Evolutionary conservation across 2,329 filamentous ascomycete species (phyloP).

Genomic region (Fonsecaea multimorphosa): DNA sequence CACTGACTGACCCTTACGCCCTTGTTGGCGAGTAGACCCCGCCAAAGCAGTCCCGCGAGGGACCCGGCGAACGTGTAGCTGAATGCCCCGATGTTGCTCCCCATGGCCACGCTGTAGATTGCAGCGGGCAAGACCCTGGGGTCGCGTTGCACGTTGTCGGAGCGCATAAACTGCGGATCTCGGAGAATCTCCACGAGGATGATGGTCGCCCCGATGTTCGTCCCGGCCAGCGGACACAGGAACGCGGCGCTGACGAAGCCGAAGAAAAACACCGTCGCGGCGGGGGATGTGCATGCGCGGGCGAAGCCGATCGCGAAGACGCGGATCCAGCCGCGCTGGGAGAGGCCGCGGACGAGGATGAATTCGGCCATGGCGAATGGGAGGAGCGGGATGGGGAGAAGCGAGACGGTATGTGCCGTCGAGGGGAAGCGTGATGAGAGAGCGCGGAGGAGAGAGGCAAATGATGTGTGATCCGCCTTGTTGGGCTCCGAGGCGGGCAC

Average conservation of each 20-base stretch:
- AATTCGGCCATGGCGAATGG: constrained; percentile 41
- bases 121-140: constrained; percentile 31
- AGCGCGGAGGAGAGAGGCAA: constrained; percentile 26
- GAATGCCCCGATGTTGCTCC: constrained; percentile 40
- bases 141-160: constrained; percentile 26
- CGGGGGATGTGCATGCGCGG: constrained; percentile 36
- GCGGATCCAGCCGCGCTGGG: constrained; percentile 38
- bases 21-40: constrained; percentile 36
- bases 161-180: constrained; percentile 32
- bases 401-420: constrained; percentile 32
- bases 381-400: constrained; percentile 37
- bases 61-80: constrained; percentile 40
- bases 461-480: constrained; percentile 4
- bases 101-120: constrained; percentile 39
- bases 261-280: constrained; percentile 38
- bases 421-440: constrained; percentile 34
- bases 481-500: not conserved
- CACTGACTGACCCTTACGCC: constrained; percentile 35
- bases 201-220: constrained; percentile 41
- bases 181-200: constrained; percentile 41
- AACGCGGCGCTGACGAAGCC: constrained; percentile 37
- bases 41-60: constrained; percentile 39
- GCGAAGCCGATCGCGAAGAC: constrained; percentile 38
- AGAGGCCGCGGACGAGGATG: constrained; percentile 39
- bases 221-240: constrained; percentile 39